Conservation (phyloP, 768 basidiomycete genomes). For the Panaeolus papilionaceus region DNA sequence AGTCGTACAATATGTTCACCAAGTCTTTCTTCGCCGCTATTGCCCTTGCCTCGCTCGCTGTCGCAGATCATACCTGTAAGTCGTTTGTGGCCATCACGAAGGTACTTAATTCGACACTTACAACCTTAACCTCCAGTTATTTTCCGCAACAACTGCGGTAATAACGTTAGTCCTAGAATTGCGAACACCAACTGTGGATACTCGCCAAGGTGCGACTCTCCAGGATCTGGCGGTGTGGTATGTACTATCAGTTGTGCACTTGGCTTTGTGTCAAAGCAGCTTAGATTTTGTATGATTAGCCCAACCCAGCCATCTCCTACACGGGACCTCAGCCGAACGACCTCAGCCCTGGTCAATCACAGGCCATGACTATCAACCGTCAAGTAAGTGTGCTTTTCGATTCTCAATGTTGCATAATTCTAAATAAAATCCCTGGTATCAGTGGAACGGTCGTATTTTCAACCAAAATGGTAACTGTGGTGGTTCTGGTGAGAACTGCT, state of each 20-base stretch:
- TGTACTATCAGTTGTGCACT: constrained; percentile 12
- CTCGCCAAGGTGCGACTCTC: constrained; percentile 43
- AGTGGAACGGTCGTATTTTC: constrained; percentile 52
- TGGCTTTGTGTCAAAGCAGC: background rate
- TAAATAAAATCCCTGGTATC: background rate
- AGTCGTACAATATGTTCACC: background rate
- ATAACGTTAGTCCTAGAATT: constrained; percentile 39
- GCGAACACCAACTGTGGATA: constrained; percentile 48
- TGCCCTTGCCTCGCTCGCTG: constrained; percentile 2
- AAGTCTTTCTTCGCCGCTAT: constrained; percentile 5
- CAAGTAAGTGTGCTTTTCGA: constrained; percentile 26
- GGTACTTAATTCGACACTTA: background rate
- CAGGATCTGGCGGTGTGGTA: constrained; percentile 42
- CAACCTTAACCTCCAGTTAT: constrained; percentile 31
- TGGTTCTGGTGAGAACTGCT: constrained; percentile 43
- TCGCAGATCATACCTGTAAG: constrained; percentile 14
- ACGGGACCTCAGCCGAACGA: constrained; percentile 40
- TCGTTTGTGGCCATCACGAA: background rate
- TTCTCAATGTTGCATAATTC: background rate
- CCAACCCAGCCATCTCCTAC: constrained; percentile 39
- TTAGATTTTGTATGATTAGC: constrained; percentile 23
- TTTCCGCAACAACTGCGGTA: constrained; percentile 41
- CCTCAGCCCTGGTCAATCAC: constrained; percentile 32
- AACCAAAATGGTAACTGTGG: constrained; percentile 44
- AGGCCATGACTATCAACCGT: constrained; percentile 36